Conservation (phyloP, 2,329 filamentous ascomycete species). For the Elsinoe batatas region DNA sequence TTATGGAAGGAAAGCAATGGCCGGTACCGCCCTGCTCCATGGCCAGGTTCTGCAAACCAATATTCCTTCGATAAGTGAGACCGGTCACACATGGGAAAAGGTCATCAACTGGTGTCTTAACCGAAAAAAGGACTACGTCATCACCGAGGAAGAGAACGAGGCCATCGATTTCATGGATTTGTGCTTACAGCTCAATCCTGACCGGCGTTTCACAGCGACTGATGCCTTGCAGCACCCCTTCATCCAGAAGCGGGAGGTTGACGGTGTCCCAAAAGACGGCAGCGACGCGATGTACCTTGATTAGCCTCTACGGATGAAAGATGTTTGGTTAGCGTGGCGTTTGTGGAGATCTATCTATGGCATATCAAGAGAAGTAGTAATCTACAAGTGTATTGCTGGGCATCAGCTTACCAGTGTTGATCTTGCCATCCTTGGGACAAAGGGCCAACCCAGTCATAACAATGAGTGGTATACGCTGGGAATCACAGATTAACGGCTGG, state of each 20-base stretch:
- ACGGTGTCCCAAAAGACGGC: conserved; percentile 32
- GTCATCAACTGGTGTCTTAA: conserved; percentile 93
- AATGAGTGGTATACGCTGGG: no score
- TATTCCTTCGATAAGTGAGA: conserved; percentile 78
- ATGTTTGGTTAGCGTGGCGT: conserved; percentile 3
- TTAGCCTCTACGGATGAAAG: not conserved
- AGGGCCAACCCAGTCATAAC: no score
- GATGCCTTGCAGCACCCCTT: conserved; percentile 68
- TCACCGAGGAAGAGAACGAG: conserved; percentile 59
- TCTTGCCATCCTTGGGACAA: no score
- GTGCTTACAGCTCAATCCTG: conserved; percentile 69
- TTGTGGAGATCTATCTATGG: not conserved
- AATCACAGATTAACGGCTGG: no score
- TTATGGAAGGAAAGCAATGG: conserved; percentile 80
- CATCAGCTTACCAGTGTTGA: no score
- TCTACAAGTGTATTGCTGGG: not conserved
- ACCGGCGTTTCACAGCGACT: conserved; percentile 61
- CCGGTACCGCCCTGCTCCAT: conserved; percentile 68
- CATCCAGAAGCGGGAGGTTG: conserved; percentile 28
- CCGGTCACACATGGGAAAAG: conserved; percentile 81
- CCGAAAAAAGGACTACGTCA: conserved; percentile 45
- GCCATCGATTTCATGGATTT: conserved; percentile 62
- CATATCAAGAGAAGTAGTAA: not conserved
- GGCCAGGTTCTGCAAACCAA: conserved; percentile 88
- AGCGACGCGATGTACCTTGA: conserved; percentile 34